Evolutionary conservation across 345 rosid genomes (phyloP), one percentile per base, ranked within the genome.

Genomic region (Citrus trifoliata): DNA sequence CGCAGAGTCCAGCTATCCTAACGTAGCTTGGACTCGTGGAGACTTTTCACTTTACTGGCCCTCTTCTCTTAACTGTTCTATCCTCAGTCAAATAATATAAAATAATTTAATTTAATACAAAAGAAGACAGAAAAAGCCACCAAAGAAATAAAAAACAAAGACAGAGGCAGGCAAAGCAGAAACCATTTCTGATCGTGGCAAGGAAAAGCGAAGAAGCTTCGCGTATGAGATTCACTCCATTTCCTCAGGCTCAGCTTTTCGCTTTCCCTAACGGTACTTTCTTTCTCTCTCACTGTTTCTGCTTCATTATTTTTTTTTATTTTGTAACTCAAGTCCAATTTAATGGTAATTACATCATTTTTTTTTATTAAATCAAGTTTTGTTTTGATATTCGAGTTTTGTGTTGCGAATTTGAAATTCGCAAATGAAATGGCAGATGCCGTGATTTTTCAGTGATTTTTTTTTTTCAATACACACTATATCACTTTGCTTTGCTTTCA

Each of bases 1-100:
- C 58, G 22, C 69, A 4, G 3, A 22, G 62, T 74, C 81, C 81
- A 79, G 82, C 84, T 25, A 46, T 16, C 58, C 76, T 62, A 76
- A 48, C 84, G 79, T 77, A 79, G 81, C 78, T 74, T 77, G 79
- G 83, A 82, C 81, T 82, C 78, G 81, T 61, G 35, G 74, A 65
- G 42, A 59, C 75, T 22, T 51, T 3, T 46, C 51, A 13, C 35
- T 37, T 63, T 48, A 53, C 73, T 71, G 14, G 27, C 46, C 58
- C 73, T 35, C 70, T 30, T 25, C 38, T 55, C 40, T 53, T 53
- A 5, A 35, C 48, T 66, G 51, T 35, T 33, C 27, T 22, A 21
- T 21, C 5, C 19, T 5, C 40, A 32, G 62, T 19, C 3, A 53
- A 30, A 51, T 1, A 5, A 53, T 18, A 53, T 18, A 18, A 53